Conservation (phyloP, 129 eudicot genomes). For the Chrysanthemum lavandulifolium region DNA sequence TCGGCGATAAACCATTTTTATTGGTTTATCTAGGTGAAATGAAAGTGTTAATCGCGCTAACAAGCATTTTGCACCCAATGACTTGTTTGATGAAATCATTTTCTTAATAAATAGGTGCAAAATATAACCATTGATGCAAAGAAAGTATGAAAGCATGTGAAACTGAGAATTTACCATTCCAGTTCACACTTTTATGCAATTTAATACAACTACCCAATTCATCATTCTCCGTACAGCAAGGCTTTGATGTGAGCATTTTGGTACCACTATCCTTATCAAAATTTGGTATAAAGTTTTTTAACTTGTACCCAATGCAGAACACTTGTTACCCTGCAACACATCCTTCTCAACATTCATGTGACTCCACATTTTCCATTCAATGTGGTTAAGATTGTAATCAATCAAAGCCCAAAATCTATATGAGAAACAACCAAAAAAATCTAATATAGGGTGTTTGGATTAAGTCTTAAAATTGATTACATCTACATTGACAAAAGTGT, state of each 20-base stretch:
- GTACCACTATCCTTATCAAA: conserved; percentile 15
- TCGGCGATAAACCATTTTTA: no score
- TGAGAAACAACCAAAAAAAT: background rate
- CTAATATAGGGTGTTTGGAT: no score
- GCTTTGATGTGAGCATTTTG: conserved; percentile 10
- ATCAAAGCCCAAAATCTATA: background rate
- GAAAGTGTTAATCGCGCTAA: no score
- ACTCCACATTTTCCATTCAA: background rate
- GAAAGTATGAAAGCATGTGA: background rate
- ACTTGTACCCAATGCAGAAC: conserved; percentile 20
- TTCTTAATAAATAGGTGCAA: no score
- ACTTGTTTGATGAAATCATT: background rate
- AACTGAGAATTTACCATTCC: conserved; percentile 16
- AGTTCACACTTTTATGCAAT: conserved; percentile 18
- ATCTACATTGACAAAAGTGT: no score
- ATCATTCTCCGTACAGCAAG: conserved; percentile 12
- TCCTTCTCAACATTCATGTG: conserved; percentile 18
- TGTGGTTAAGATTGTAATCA: background rate
- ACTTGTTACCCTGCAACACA: conserved; percentile 20
- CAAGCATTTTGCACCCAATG: conserved; percentile 13
- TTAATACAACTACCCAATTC: conserved; percentile 18
- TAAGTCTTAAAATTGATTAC: no score
- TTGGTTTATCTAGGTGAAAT: no score
- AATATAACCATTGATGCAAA: background rate
- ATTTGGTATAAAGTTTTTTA: background rate